Evolutionary conservation across 192 early-diverging fungal species (phyloP).

Genomic region (Podila epicladia): DNA sequence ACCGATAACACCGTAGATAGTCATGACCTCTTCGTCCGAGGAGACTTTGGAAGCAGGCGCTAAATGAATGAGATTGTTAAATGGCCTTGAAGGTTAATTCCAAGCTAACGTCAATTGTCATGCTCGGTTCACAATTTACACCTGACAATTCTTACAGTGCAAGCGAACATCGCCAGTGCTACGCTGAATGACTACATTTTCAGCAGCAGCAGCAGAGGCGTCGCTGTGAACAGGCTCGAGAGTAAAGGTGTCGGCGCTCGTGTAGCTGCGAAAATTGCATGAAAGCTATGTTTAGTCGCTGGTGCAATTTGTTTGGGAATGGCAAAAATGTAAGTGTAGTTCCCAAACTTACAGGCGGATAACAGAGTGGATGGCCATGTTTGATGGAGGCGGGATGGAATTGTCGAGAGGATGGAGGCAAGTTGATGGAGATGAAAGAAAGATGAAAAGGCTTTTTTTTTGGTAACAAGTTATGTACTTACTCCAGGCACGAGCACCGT

Average conservation of each 20-base stretch:
- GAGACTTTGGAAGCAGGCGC: constrained; percentile 41
- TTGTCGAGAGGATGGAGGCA: background rate
- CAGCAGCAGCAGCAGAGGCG: constrained; percentile 54
- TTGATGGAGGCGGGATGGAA: background rate
- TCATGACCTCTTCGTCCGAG: constrained; percentile 65
- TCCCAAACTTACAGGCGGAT: constrained; percentile 1
- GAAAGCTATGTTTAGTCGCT: background rate
- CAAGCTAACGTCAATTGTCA: background rate
- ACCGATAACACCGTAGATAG: constrained; percentile 77
- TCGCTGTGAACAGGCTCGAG: constrained; percentile 64
- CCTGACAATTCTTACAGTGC: constrained; percentile 53
- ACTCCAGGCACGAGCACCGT: background rate
- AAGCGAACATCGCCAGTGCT: constrained; percentile 55
- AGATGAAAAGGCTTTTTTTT: background rate
- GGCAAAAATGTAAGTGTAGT: background rate
- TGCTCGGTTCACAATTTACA: background rate
- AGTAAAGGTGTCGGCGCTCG: constrained; percentile 62
- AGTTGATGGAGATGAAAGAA: background rate
- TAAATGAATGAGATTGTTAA: constrained; percentile 9
- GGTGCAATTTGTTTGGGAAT: background rate
- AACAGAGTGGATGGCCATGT: background rate
- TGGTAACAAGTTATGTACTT: background rate
- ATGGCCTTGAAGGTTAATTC: background rate
- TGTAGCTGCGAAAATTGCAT: constrained; percentile 52
- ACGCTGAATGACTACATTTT: constrained; percentile 70